phyloP scores from a whole-genome alignment of 2,329 filamentous ascomycete species.

The Ophiostoma perfectum region DNA sequence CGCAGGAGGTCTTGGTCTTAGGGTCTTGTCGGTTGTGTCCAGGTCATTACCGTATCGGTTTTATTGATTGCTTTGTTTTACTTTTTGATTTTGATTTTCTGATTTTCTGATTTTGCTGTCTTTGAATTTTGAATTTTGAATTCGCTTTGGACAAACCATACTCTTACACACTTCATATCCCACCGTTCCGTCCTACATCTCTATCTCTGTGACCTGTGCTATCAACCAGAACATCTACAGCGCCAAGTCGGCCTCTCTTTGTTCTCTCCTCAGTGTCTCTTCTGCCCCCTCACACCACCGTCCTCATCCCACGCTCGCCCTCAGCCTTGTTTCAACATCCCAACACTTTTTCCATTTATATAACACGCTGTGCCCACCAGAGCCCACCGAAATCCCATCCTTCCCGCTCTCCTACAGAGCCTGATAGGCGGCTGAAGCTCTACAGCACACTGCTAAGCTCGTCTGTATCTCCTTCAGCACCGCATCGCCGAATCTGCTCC shows the following conservation, averaged over 20 bases:
- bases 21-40: not conserved
- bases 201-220: too few relatives aligned
- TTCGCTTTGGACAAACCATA: too few relatives aligned
- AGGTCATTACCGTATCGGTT: not conserved
- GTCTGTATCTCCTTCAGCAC: not conserved
- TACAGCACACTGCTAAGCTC: too few relatives aligned
- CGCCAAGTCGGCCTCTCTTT: not conserved
- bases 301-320: not conserved
- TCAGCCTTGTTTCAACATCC: conserved; percentile 7
- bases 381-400: conserved; percentile 4
- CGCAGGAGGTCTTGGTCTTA: not conserved
- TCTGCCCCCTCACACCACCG: not conserved
- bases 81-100: not conserved
- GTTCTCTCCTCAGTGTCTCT: not conserved
- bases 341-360: not conserved
- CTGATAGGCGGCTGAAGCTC: too few relatives aligned
- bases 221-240: too few relatives aligned
- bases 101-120: too few relatives aligned
- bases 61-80: not conserved
- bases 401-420: not conserved
- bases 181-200: too few relatives aligned
- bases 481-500: conserved; percentile 9
- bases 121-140: too few relatives aligned
- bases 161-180: too few relatives aligned
- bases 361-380: not conserved